phyloP scores from a whole-genome alignment of 495 filamentous ascomycete species.

The Neurospora tetrasperma region DNA sequence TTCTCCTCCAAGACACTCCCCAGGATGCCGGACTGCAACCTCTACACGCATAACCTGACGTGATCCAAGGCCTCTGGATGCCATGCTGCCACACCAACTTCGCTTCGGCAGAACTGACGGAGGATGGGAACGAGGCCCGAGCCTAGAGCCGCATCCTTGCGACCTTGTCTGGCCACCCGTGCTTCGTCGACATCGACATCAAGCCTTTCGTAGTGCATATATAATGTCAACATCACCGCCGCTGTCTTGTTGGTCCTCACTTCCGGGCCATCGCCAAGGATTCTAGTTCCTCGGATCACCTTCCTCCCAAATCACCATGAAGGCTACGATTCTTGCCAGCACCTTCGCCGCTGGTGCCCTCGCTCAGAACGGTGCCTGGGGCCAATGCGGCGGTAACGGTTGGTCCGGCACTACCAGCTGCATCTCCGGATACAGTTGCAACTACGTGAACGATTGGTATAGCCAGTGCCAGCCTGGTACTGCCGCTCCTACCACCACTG shows the following conservation, averaged over 20 bases:
- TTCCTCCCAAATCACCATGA: constrained; percentile 14
- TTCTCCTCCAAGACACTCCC: constrained; percentile 2
- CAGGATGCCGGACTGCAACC: background rate
- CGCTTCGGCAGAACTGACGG: background rate
- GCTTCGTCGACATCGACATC: background rate
- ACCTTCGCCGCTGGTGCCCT: constrained; percentile 14
- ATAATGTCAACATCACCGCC: background rate
- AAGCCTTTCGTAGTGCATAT: background rate
- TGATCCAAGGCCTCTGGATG: constrained; percentile 4
- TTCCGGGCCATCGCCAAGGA: background rate
- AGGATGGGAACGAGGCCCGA: background rate
- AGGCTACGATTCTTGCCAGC: constrained; percentile 17
- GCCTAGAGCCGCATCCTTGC: constrained; percentile 6
- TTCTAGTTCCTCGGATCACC: background rate
- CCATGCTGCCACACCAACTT: constrained; percentile 3
- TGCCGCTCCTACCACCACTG: constrained; percentile 8
- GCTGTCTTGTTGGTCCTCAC: background rate
- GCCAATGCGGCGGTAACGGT: constrained; percentile 37
- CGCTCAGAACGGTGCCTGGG: constrained; percentile 21
- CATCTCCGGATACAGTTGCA: constrained; percentile 30
- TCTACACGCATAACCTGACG: background rate
- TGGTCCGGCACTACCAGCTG: constrained; percentile 34
- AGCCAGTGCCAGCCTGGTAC: constrained; percentile 27
- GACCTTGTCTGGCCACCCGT: background rate
- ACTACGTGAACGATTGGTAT: constrained; percentile 34